Percentiles rank a stretch among this genome's conserved stretches.
phyloP scores from a whole-genome alignment of 2,329 filamentous ascomycete species.

The Coniosporium tulheliwenetii region DNA sequence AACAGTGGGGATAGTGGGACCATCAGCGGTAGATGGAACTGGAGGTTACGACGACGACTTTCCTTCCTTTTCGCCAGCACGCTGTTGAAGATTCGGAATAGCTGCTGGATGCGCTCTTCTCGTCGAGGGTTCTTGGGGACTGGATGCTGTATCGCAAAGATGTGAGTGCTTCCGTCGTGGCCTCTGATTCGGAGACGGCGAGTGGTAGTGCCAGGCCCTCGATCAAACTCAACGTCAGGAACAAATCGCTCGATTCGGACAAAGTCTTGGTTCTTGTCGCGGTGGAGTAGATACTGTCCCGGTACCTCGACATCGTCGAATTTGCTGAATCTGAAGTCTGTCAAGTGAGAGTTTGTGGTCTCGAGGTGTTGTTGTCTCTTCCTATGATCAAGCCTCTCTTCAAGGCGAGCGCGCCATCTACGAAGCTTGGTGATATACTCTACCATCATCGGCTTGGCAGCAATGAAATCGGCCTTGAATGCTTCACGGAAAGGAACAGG shows the following conservation, averaged over 20 bases:
- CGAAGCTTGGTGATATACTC: conserved; percentile 97
- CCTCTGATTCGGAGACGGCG: conserved; percentile 89
- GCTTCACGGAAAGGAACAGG: conserved; percentile 89
- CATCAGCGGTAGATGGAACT: conserved; percentile 93
- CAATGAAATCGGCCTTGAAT: conserved; percentile 95
- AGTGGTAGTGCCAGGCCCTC: conserved; percentile 81
- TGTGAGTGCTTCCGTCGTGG: conserved; percentile 92
- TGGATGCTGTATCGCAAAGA: conserved; percentile 92
- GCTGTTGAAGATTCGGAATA: conserved; percentile 96
- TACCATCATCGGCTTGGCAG: conserved; percentile 89
- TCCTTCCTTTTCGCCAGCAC: conserved; percentile 87
- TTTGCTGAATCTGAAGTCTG: conserved; percentile 93
- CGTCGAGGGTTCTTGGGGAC: conserved; percentile 81
- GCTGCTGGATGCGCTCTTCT: conserved; percentile 86
- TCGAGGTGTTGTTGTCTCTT: conserved; percentile 53
- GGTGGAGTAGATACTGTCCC: conserved; percentile 90
- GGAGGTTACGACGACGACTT: conserved; percentile 78
- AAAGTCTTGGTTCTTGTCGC: conserved; percentile 98
- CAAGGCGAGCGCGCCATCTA: conserved; percentile 93
- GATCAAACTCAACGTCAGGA: conserved; percentile 83
- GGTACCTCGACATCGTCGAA: conserved; percentile 98
- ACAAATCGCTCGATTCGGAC: conserved; percentile 94
- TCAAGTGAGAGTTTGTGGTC: conserved; percentile 74
- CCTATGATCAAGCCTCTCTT: conserved; percentile 87
- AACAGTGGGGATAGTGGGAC: conserved; percentile 90